Base-by-base conservation (phyloP, 352 stramenopile species). In the Phytopythium sindhum region DNA sequence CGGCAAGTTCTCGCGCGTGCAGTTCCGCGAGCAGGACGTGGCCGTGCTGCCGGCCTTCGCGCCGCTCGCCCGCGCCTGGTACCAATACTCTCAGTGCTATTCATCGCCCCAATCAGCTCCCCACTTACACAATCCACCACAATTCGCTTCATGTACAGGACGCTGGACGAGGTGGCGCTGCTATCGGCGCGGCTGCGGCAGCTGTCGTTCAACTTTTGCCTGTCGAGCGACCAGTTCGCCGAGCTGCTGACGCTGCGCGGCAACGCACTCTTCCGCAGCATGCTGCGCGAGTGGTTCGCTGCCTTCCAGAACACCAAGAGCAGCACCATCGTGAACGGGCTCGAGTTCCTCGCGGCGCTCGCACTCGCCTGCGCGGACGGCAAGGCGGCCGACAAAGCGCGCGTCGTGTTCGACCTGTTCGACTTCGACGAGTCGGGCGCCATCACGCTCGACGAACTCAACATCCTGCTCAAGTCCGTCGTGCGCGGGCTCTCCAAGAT, bases 151-250 rank as follows among this genome's bases (percentile, higher is more conserved):
- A 24, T 64, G 21, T 35, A 7, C 31, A 87, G 76, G 76, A 78
- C 77, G 0, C 65, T 89, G 55, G 64, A 74, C 4, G 81, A 93
- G 61, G 75, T 93, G 21, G 69, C 68, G 28, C 65, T 84, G 60
- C 71, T 93, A 15, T 93, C 84, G 12, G 52, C 56, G 12, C 72
- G 75, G 21, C 71, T 93, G 19, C 77, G 80, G 12, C 63, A 65
- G 7, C 64, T 91, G 33, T 90, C 81, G 57, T 90, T 92, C 77
- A 93, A 90, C 56, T 91, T 91, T 53, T 90, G 80, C 39, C 73
- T 93, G 35, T 85, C 78, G 12, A 39, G 64, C 4, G 64, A 86
- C 31, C 80, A 93, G 63, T 90, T 91, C 61, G 69, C 77, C n/a
- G 81, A 91, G 35, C 66, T 89, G 60, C 73, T 91, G 28, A 66